Percentiles rank a stretch among this genome's conserved stretches.
phyloP scores from a whole-genome alignment of 345 rosid species.

The Lagerstroemia speciosa region DNA sequence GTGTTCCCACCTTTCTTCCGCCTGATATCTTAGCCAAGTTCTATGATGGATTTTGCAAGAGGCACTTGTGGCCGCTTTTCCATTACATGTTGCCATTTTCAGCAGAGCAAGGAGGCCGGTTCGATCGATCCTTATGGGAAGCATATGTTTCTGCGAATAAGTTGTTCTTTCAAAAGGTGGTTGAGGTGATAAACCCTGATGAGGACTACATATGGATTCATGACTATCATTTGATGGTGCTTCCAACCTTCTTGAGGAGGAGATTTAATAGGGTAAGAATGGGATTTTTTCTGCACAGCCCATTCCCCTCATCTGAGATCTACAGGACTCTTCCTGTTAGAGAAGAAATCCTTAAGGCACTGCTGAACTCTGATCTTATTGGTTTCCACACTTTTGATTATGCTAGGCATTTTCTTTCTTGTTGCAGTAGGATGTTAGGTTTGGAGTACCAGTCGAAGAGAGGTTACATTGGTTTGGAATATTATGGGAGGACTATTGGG shows the following conservation, averaged over 20 bases:
- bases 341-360: conserved; percentile 32
- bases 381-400: conserved; percentile 46
- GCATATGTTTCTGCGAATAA: conserved; percentile 34
- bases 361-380: conserved; percentile 34
- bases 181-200: conserved; percentile 35
- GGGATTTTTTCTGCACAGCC: conserved; percentile 43
- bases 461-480: conserved; percentile 36
- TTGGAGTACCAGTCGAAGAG: conserved; percentile 36
- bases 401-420: conserved; percentile 40
- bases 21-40: conserved; percentile 25
- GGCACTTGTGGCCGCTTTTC: conserved; percentile 33
- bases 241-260: conserved; percentile 34
- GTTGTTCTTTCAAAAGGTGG: conserved; percentile 27
- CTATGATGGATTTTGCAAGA: conserved; percentile 40
- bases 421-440: conserved; percentile 44
- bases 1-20: conserved; percentile 37
- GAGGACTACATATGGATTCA: conserved; percentile 39
- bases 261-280: conserved; percentile 27
- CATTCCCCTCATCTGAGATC: conserved; percentile 42
- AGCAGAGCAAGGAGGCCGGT: conserved; percentile 24
- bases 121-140: conserved; percentile 34
- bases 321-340: conserved; percentile 35
- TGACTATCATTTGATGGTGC: conserved; percentile 40
- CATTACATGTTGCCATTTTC: conserved; percentile 39
- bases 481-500: conserved; percentile 32